Evolutionary conservation across 495 filamentous ascomycete genomes (phyloP).

Genomic region (Talaromyces liani): DNA sequence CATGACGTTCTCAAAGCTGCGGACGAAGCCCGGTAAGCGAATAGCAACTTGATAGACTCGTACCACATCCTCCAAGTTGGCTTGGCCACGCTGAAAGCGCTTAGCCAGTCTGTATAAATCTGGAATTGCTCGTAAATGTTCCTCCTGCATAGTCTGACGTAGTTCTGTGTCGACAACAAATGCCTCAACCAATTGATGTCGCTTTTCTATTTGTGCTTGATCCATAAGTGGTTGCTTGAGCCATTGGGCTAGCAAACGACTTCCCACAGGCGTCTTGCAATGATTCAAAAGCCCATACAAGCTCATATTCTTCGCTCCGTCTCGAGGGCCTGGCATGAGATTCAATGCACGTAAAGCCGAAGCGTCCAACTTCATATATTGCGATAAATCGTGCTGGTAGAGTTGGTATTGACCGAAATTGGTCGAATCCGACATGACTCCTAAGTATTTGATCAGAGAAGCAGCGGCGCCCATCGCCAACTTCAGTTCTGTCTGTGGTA

Average conservation of each 20-base stretch:
- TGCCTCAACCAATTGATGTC: constrained; percentile 91
- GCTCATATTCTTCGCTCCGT: constrained; percentile 97
- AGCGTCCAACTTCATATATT: constrained; percentile 98
- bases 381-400: constrained; percentile 93
- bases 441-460: constrained; percentile 92
- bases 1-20: constrained; percentile 85
- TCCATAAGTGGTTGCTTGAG: constrained; percentile 97
- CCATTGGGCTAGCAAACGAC: constrained; percentile 89
- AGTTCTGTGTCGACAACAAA: constrained; percentile 92
- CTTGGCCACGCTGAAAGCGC: constrained; percentile 84
- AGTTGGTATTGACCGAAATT: constrained; percentile 97
- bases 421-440: constrained; percentile 77
- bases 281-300: constrained; percentile 91
- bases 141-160: constrained; percentile 95
- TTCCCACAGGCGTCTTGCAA: constrained; percentile 93
- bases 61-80: constrained; percentile 92
- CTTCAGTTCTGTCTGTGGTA: constrained; percentile 92
- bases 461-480: constrained; percentile 94
- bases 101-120: constrained; percentile 92
- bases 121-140: constrained; percentile 87
- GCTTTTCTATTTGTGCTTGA: constrained; percentile 77
- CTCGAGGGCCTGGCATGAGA: constrained; percentile 90
- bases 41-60: constrained; percentile 91
- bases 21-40: constrained; percentile 82
- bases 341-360: constrained; percentile 91